Evolutionary conservation across 2,329 filamentous ascomycete species (phyloP).

Genomic region (Berkeleyomyces rouxiae): DNA sequence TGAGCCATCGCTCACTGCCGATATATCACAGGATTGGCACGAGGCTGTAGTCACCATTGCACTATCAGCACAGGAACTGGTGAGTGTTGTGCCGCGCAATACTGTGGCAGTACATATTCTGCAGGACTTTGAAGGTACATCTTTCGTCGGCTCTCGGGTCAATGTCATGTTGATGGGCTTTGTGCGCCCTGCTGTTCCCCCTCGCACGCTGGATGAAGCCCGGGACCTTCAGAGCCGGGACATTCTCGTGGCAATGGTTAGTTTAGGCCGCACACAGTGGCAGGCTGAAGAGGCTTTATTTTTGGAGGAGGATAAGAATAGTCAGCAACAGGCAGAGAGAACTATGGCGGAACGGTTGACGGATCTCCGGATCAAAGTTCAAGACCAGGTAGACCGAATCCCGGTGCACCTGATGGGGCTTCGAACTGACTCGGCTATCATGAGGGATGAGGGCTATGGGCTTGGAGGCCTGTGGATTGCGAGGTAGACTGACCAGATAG

Average conservation of each 20-base stretch:
- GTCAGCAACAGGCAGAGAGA: conserved; percentile 24
- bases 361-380: conserved; percentile 31
- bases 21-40: conserved; percentile 30
- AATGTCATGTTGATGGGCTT: conserved; percentile 45
- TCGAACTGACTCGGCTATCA: conserved; percentile 29
- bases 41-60: conserved; percentile 41
- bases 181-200: conserved; percentile 25
- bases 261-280: conserved; percentile 31
- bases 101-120: conserved; percentile 38
- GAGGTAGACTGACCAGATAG: neutral
- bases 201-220: conserved; percentile 15
- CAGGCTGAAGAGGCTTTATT: conserved; percentile 23
- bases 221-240: conserved; percentile 24
- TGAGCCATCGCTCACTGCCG: neutral
- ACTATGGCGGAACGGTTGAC: conserved; percentile 30
- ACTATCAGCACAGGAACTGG: conserved; percentile 29
- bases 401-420: conserved; percentile 44
- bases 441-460: conserved; percentile 33
- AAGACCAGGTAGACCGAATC: conserved; percentile 39
- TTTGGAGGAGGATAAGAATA: conserved; percentile 21
- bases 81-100: conserved; percentile 32
- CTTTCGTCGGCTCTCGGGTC: conserved; percentile 29
- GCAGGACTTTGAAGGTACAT: conserved; percentile 28
- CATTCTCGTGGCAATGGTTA: conserved; percentile 27
- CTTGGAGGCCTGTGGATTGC: conserved; percentile 34